phyloP scores from a whole-genome alignment of 345 rosid species.

The Populus simonii region DNA sequence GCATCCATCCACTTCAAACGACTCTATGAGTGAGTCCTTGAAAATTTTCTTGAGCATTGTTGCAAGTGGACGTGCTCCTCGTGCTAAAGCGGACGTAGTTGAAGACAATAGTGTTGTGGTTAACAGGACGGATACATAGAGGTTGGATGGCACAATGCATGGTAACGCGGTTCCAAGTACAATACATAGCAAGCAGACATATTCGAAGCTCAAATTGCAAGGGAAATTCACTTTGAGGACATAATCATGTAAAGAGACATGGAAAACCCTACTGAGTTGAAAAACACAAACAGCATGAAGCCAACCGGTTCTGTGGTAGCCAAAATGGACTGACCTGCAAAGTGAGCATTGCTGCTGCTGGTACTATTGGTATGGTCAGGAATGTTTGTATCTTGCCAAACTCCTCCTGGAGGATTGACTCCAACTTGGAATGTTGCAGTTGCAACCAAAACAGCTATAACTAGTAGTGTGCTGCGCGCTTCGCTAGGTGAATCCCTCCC shows the following conservation, averaged over 20 bases:
- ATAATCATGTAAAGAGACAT: slow-evolving; percentile 44
- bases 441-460: slow-evolving; percentile 52
- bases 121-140: slow-evolving; percentile 21
- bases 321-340: slow-evolving; percentile 42
- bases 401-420: slow-evolving; percentile 14
- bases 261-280: slow-evolving; percentile 42
- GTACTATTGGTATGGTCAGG: slow-evolving; percentile 15
- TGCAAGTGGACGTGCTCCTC: background rate
- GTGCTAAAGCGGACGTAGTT: slow-evolving; percentile 2
- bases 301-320: slow-evolving; percentile 21
- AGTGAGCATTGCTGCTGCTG: slow-evolving; percentile 14
- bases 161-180: slow-evolving; percentile 37
- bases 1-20: background rate
- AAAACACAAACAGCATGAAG: slow-evolving; percentile 33
- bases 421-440: slow-evolving; percentile 42
- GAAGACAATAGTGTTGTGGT: slow-evolving; percentile 27
- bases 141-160: slow-evolving; percentile 24
- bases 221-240: slow-evolving; percentile 50
- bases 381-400: slow-evolving; percentile 42
- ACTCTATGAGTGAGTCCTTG: background rate
- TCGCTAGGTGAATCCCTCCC: slow-evolving; percentile 57
- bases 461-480: slow-evolving; percentile 40
- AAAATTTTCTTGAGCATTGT: background rate
- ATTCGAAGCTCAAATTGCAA: slow-evolving; percentile 48
- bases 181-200: slow-evolving; percentile 36